Evolutionary conservation across 164 flowering plant species (phyloP).

Genomic region (Malania oleifera): DNA sequence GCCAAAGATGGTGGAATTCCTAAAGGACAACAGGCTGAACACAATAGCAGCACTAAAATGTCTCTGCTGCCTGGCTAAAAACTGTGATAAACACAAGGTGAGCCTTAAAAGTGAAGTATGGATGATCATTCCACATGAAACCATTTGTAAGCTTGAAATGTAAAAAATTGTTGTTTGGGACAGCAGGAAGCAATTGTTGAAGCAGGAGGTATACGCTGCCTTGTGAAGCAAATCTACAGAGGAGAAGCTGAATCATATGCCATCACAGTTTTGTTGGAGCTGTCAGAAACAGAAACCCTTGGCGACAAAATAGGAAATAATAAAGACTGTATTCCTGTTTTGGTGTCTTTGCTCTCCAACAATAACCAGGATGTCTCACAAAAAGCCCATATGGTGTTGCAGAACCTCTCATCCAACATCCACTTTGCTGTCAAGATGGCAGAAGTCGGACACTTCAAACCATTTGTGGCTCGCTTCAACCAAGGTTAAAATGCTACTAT

Average conservation of each 20-base stretch:
- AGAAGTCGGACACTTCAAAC: slow-evolving; percentile 21
- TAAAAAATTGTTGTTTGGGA: not conserved
- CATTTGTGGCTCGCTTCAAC: slow-evolving; percentile 22
- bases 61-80: slow-evolving; percentile 16
- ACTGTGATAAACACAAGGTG: slow-evolving; percentile 19
- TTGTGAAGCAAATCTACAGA: slow-evolving; percentile 18
- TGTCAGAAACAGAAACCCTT: slow-evolving; percentile 16
- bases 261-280: slow-evolving; percentile 17
- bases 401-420: slow-evolving; percentile 23
- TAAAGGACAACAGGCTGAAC: slow-evolving; percentile 9
- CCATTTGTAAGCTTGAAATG: too few species aligned
- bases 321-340: slow-evolving; percentile 20
- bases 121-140: not conserved
- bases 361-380: slow-evolving; percentile 1
- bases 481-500: slow-evolving; percentile 11
- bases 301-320: slow-evolving; percentile 17
- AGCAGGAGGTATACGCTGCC: slow-evolving; percentile 14
- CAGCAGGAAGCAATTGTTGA: slow-evolving; percentile 17
- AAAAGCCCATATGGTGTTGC: slow-evolving; percentile 13
- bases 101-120: not conserved
- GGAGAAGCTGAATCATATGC: slow-evolving; percentile 15
- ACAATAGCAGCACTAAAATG: slow-evolving; percentile 12
- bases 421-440: slow-evolving; percentile 26
- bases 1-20: slow-evolving; percentile 9
- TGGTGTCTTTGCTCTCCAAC: slow-evolving; percentile 18